Conservation (phyloP, 2,329 filamentous ascomycete genomes). For the Trichophyton simii region DNA sequence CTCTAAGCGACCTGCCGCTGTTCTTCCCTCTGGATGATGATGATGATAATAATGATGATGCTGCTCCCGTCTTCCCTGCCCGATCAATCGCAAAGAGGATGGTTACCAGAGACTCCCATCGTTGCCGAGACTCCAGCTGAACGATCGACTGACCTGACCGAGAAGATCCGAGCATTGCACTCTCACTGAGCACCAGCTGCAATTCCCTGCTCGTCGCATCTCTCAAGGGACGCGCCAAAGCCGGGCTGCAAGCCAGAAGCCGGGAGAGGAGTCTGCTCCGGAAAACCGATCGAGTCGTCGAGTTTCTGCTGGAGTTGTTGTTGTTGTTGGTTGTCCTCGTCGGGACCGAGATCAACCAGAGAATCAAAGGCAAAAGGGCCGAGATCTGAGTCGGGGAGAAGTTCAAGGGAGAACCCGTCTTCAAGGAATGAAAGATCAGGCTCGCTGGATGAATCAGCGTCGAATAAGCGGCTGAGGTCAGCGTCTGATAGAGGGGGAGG, state of each 20-base stretch:
- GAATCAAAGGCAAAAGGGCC: constrained; percentile 42
- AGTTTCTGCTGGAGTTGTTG: constrained; percentile 25
- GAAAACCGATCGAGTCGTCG: constrained; percentile 36
- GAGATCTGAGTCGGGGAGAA: constrained; percentile 42
- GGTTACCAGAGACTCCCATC: constrained; percentile 36
- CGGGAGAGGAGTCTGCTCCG: constrained; percentile 39
- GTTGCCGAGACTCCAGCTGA: constrained; percentile 19
- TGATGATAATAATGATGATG: neutral
- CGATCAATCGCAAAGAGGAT: constrained; percentile 35
- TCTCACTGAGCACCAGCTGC: constrained; percentile 38
- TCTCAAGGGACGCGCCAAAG: constrained; percentile 42
- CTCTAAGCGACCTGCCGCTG: neutral
- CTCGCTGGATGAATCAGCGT: constrained; percentile 55
- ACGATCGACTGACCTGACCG: constrained; percentile 23
- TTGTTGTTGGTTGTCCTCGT: constrained; percentile 12
- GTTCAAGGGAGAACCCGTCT: constrained; percentile 61
- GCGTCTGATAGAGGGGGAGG: constrained; percentile 55
- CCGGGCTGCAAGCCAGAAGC: constrained; percentile 42
- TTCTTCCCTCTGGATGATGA: neutral
- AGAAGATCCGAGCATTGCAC: constrained; percentile 24
- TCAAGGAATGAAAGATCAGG: constrained; percentile 66
- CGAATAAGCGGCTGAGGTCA: constrained; percentile 49
- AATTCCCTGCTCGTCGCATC: constrained; percentile 43
- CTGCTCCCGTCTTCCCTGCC: constrained; percentile 22
- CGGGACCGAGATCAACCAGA: constrained; percentile 44